Percentiles rank a stretch among this genome's conserved stretches.
phyloP scores from a whole-genome alignment of 805 yeast genomes.

The Yarrowia osloensis region DNA sequence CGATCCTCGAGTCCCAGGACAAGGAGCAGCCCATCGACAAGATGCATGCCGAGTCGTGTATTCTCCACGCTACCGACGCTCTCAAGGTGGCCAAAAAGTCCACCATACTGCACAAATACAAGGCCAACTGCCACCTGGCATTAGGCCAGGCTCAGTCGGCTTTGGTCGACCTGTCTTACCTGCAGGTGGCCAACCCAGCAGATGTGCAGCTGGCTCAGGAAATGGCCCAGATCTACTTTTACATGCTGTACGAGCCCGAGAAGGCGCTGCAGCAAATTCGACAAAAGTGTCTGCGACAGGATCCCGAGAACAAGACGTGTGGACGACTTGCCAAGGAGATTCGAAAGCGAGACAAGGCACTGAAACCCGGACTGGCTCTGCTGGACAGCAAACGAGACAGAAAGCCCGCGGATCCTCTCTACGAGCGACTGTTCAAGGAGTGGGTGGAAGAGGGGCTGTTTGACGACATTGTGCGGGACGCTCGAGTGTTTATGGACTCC shows the following conservation, averaged over 20 bases:
- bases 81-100: conserved; percentile 40
- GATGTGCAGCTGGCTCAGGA: conserved; percentile 38
- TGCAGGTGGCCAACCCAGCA: conserved; percentile 37
- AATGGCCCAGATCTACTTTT: conserved; percentile 48
- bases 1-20: conserved; percentile 32
- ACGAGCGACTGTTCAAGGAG: conserved; percentile 33
- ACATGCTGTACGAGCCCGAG: conserved; percentile 55
- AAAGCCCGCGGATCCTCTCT: conserved; percentile 37
- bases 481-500: conserved; percentile 8
- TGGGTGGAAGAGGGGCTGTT: conserved; percentile 31
- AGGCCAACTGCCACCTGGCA: conserved; percentile 42
- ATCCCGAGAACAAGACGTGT: conserved; percentile 70
- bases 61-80: conserved; percentile 37
- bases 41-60: conserved; percentile 37
- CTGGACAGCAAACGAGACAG: conserved; percentile 32
- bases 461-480: conserved; percentile 33
- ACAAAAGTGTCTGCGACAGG: conserved; percentile 71
- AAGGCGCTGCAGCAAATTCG: conserved; percentile 51
- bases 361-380: conserved; percentile 34
- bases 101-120: conserved; percentile 37
- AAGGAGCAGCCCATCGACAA: conserved; percentile 28
- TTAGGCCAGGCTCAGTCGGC: conserved; percentile 42
- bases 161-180: conserved; percentile 42
- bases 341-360: conserved; percentile 37
- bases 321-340: conserved; percentile 45